Base-by-base conservation (phyloP, 305 asterid species). In the Stenogyne calaminthoides region DNA sequence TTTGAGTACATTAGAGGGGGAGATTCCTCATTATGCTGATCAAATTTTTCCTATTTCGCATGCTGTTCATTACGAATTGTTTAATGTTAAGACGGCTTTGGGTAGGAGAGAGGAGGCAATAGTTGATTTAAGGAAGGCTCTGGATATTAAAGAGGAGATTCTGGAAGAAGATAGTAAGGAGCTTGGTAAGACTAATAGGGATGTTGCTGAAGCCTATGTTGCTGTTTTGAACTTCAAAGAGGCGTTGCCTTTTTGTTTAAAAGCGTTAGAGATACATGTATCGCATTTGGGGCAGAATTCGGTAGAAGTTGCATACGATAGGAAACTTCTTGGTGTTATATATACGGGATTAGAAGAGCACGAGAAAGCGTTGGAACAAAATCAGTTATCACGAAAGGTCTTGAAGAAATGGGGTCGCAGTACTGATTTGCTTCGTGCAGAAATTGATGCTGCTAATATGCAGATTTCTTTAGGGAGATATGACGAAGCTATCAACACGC, bases 71-170 rank as follows among this genome's bases (percentile, higher is more conserved):
- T 86, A 74, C 58, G 96, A 86, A 44, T 77, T 94, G 78, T 92
- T 82, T 82, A 94, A 88, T 76, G 89, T 84, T 4, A 94, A 94
- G 86, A 94, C 95, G 0, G 97, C 96, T 0, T 64, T 94, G 83
- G 98, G 99, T 54, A 84, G 98, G 85, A 85, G 97, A 71, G 97
- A 94, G 80, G 99, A 94, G 74, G 98, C 96, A 58, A 77, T 94
- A 58, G 76, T 18, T 78, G 89, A 90, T 85, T 89, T 94, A 32
- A 90, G 80, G 83, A 90, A 80, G 78, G 82, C 96, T 14, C 74
- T 94, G 76, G 97, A 88, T 78, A 82, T 91, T 72, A 94, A 94
- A 76, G 97, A 94, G 82, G 80, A 42, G 79, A 79, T 83, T 69
- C 76, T 92, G 69, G 96, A 82, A 42, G 88, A 84, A 72, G 84